phyloP scores from a whole-genome alignment of 2,329 filamentous ascomycete species.

The Colletotrichum coccodes region DNA sequence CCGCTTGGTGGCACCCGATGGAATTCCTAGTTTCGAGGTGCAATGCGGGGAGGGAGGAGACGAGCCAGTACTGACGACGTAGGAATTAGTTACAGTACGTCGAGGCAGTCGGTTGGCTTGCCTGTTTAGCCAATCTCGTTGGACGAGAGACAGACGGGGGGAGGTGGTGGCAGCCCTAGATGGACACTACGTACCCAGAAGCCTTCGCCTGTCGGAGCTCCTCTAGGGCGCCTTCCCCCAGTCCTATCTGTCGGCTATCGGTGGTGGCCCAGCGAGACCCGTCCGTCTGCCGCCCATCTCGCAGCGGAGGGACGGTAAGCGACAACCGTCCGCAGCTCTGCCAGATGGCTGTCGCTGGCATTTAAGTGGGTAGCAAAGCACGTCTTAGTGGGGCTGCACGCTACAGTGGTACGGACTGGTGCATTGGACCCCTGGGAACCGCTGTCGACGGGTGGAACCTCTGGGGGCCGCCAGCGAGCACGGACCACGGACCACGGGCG shows the following conservation, averaged over 20 bases:
- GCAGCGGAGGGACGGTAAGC: background rate
- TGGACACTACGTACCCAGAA: background rate
- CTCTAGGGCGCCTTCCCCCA: constrained; percentile 18
- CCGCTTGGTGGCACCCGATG: background rate
- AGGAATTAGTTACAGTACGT: too few relatives aligned
- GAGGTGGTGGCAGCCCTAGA: background rate
- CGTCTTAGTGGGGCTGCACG: constrained; percentile 12
- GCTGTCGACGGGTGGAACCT: constrained; percentile 23
- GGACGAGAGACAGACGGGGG: too few relatives aligned
- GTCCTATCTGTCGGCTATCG: constrained; percentile 27
- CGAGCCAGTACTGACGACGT: background rate
- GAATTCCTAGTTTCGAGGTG: background rate
- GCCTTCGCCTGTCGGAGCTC: constrained; percentile 17
- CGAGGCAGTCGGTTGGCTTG: too few relatives aligned
- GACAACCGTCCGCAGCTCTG: constrained; percentile 13
- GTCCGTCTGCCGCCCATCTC: constrained; percentile 14
- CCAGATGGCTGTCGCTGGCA: background rate
- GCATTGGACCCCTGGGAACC: constrained; percentile 25
- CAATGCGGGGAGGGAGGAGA: background rate
- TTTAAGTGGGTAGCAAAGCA: background rate
- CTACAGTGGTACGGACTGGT: background rate
- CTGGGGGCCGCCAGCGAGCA: background rate
- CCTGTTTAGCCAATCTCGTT: too few relatives aligned
- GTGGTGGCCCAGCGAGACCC: constrained; percentile 31
- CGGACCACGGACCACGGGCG: background rate